These are phyloP conservation scores for Metarhizium guizhouense DNA, from an alignment of 2,329 filamentous ascomycete genomes.

Conservation along the genomic window DNA sequence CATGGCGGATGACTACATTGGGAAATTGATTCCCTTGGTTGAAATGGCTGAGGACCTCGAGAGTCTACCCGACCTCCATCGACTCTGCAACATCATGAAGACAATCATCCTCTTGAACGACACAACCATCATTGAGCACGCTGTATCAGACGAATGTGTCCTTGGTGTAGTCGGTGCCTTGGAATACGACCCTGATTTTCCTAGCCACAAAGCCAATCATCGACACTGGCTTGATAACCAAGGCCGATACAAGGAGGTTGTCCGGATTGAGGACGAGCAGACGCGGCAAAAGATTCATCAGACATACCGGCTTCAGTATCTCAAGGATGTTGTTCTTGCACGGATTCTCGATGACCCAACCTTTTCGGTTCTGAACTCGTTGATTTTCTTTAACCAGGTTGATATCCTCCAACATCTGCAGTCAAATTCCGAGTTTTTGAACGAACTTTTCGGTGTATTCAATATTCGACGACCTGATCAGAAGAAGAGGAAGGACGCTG, in stretches of 20 bases:
- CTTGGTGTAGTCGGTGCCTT: constrained; percentile 89
- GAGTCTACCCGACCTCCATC: constrained; percentile 76
- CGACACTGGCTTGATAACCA: constrained; percentile 84
- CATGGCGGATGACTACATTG: constrained; percentile 76
- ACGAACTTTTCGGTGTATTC: constrained; percentile 84
- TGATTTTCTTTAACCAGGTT: constrained; percentile 99
- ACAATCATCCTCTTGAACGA: constrained; percentile 91
- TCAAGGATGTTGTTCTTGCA: constrained; percentile 96
- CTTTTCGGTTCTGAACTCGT: constrained; percentile 91
- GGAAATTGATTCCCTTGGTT: constrained; percentile 77
- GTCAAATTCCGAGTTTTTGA: constrained; percentile 65
- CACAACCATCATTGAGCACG: constrained; percentile 85
- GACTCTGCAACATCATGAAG: constrained; percentile 97
- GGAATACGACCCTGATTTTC: constrained; percentile 97
- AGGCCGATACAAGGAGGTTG: constrained; percentile 91
- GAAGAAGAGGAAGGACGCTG: constrained; percentile 81
- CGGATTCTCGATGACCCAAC: constrained; percentile 95
- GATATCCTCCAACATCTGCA: constrained; percentile 97
- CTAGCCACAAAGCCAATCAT: constrained; percentile 94
- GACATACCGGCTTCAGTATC: constrained; percentile 89
- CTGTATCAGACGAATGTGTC: constrained; percentile 82
- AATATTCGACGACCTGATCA: constrained; percentile 52
- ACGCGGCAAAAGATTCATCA: constrained; percentile 90
- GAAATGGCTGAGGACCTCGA: constrained; percentile 87
- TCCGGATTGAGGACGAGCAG: constrained; percentile 73